Base-by-base conservation (phyloP, 805 yeast genomes). In the Saturnispora sanitii region DNA sequence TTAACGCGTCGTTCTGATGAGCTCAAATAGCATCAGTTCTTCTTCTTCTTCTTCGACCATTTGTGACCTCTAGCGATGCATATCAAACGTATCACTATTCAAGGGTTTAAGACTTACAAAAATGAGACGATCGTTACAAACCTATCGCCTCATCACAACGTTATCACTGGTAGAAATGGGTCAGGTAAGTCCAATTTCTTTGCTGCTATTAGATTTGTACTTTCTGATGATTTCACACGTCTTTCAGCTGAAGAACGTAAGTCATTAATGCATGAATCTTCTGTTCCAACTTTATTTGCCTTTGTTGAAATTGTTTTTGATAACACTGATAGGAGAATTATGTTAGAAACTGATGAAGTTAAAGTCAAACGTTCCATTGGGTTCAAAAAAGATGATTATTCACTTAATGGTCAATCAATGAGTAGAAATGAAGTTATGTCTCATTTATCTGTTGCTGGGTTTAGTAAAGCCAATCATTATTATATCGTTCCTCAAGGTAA, bases 401-500 rank as follows among this genome's bases (percentile, higher is more conserved):
- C 92, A 6, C 58, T 92, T 34, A 90, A 92, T 58, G 79, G 80
- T 35, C 81, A 76, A 52, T 70, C 84, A 12, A 82, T 90, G 3
- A 79, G 90, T 2, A 73, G 87, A 51, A 68, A 82, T 2, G 96
- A 87, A 55, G 71, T 88, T 13, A 77, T 79, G 75, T 82, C 83
- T 47, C 62, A 85, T 47, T 66, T 88, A 28, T 96, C 90, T 57
- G 79, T 84, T 53, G 95, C 95, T 0, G 98, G 98, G 0, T 86
- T 92, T 54, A 82, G 95, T 0, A 71, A 82, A 45, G 77, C 86
- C 5, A 88, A 87, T 48, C 96, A 96, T 1, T 90, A 88, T 60
- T 90, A 90, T 57, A 90, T 92, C 50, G 97, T 92, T 4, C 97
- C 98, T 1, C 98, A 92, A 61, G 98, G 98, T 17, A 71, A 84